Evolutionary conservation across 768 basidiomycete species (phyloP), one percentile per base, ranked within the genome.

Genomic region (Trametopsis cervina): DNA sequence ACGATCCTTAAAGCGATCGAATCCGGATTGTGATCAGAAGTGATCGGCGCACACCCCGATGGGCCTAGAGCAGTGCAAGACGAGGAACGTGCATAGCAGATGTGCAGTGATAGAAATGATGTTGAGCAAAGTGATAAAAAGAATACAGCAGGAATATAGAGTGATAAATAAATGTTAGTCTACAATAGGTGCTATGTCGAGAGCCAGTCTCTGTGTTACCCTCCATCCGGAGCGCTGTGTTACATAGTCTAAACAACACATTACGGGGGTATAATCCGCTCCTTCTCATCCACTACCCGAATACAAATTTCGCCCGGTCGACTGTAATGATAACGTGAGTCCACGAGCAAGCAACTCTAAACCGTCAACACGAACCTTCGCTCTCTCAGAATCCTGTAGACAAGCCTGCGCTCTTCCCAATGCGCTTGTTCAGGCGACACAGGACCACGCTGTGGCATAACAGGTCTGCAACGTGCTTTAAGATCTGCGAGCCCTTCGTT

Each of bases 401-500:
- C 80, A 51, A 69, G 69, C 54, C 68, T 73, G n/a, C 66, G 66
- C 20, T 75, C 77, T 15, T 33, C 29, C 15, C 68, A 67, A 22
- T 65, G 71, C 40, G 64, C 68, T 46, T 43, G 27, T 13, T 60
- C 57, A 2, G 56, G 50, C 12, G 38, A 10, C 4, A 47, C 29
- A 52, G 50, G 41, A 33, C 54, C 0, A 66, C 46, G 0, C 37
- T 81, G 68, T 0, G 80, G 78, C 24, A 86, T 82, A 59, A 85
- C 85, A 9, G 71, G 78, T 1, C 83, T 77, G 64, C 88, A 89
- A 3, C 89, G 76, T 42, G 72, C 75, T 54, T 85, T 84, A 52
- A 93, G 69, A 63, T 91, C 90, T 17, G 76, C 78, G 21, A 90
- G 73, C 9, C 85, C 81, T 58, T 93, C 90, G 60, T 90, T 85